These are phyloP conservation scores for Penicillium janthinellum DNA, from an alignment of 2,329 filamentous ascomycete species.

Conservation along the genomic window DNA sequence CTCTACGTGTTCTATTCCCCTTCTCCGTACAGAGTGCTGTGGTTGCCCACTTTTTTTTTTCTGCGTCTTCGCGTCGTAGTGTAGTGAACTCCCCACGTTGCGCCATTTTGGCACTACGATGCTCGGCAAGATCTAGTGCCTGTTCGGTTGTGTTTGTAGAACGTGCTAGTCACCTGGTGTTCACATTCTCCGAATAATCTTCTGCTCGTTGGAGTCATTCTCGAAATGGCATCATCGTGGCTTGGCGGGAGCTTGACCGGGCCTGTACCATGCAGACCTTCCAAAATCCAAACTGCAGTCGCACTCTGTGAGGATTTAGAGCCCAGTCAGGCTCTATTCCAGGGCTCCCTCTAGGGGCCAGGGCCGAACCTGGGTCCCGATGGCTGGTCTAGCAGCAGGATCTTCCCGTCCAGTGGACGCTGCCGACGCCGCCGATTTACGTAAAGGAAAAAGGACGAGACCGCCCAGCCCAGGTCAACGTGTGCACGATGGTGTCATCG, in stretches of 20 bases:
- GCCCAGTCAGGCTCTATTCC: neutral
- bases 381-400: constrained; percentile 17
- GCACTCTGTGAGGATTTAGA: too few species aligned
- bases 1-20: neutral
- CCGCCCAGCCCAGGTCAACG: constrained; percentile 8
- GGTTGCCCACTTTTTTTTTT: neutral
- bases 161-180: neutral
- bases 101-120: constrained; percentile 7
- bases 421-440: constrained; percentile 41
- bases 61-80: neutral
- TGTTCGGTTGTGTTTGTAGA: neutral
- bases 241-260: constrained; percentile 14
- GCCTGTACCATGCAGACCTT: neutral
- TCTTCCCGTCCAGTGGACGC: constrained; percentile 27
- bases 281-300: neutral
- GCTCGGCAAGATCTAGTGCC: neutral
- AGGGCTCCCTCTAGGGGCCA: neutral
- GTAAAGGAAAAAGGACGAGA: constrained; percentile 40
- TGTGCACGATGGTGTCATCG: constrained; percentile 20
- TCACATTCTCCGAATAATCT: neutral
- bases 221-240: constrained; percentile 1
- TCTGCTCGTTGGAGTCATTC: neutral
- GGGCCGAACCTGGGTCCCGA: constrained; percentile 21
- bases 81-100: neutral
- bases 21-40: neutral